These are phyloP conservation scores for Microstroma glucosiphilum DNA, from an alignment of 1,284 basidiomycete genomes.

Conservation along the genomic window DNA sequence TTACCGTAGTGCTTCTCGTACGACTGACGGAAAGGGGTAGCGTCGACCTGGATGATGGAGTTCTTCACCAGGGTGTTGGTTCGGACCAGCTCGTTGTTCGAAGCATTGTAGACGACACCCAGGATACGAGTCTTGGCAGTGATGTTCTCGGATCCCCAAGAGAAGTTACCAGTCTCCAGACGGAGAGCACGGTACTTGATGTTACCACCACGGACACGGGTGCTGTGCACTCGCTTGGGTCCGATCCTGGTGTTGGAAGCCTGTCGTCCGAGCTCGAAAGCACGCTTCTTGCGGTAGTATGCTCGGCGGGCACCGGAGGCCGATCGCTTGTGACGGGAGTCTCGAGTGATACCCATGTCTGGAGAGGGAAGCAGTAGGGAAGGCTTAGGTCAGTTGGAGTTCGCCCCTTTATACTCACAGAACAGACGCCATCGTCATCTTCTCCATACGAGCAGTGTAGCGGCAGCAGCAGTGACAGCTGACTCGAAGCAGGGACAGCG, in stretches of 20 bases:
- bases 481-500: background rate
- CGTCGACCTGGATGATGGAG: constrained; percentile 50
- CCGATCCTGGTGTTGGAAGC: constrained; percentile 50
- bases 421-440: background rate
- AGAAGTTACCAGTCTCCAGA: constrained; percentile 50
- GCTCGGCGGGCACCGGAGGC: constrained; percentile 48
- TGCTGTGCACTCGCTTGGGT: constrained; percentile 49
- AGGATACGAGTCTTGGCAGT: constrained; percentile 50
- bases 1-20: constrained; percentile 52
- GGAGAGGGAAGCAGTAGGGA: background rate
- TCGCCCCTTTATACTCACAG: background rate
- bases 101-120: constrained; percentile 51
- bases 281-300: constrained; percentile 51
- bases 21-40: constrained; percentile 50
- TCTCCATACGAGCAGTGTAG: background rate
- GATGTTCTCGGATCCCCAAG: constrained; percentile 51
- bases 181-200: constrained; percentile 50
- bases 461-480: background rate
- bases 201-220: constrained; percentile 50
- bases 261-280: constrained; percentile 50
- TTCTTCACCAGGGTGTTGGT: constrained; percentile 51
- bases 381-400: background rate
- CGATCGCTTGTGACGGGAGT: constrained; percentile 51
- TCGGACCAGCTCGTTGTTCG: constrained; percentile 51
- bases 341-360: constrained; percentile 50